Conservation (phyloP, 257 asterid species). For the Fraxinus excelsior region DNA sequence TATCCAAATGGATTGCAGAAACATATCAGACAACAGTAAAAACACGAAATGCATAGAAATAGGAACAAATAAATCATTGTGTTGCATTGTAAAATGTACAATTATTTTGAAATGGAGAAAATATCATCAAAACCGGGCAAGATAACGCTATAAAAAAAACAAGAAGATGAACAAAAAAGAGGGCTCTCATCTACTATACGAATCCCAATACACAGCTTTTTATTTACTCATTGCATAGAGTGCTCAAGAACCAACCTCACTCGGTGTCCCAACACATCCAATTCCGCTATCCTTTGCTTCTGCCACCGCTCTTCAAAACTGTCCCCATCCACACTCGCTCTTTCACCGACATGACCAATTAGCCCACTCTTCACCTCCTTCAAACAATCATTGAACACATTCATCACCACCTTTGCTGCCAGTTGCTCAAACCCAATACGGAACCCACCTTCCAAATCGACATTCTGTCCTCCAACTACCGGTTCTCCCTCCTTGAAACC, state of each 20-base stretch:
- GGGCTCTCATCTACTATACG: constrained; percentile 15
- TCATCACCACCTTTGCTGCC: constrained; percentile 49
- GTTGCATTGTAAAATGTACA: constrained; percentile 34
- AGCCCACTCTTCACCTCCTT: constrained; percentile 48
- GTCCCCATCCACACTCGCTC: constrained; percentile 17
- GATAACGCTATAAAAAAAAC: constrained; percentile 20
- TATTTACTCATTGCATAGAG: constrained; percentile 50
- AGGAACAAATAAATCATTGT: constrained; percentile 18
- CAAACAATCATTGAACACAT: constrained; percentile 62
- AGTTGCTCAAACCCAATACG: constrained; percentile 38
- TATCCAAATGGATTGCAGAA: background rate
- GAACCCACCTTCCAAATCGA: constrained; percentile 8
- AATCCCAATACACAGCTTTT: constrained; percentile 23
- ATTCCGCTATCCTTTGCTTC: constrained; percentile 66
- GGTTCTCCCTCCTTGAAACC: constrained; percentile 12
- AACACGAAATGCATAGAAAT: background rate
- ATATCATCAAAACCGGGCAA: constrained; percentile 6
- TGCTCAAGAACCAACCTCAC: constrained; percentile 69
- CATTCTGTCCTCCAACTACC: constrained; percentile 17
- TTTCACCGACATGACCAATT: constrained; percentile 30
- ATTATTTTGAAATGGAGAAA: constrained; percentile 18
- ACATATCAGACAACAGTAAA: constrained; percentile 1
- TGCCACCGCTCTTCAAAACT: constrained; percentile 59
- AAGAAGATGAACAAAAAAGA: constrained; percentile 15
- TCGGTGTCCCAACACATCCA: constrained; percentile 64